These are phyloP conservation scores for Yamadazyma laniorum DNA, from an alignment of 805 yeast genomes.

Conservation along the genomic window DNA sequence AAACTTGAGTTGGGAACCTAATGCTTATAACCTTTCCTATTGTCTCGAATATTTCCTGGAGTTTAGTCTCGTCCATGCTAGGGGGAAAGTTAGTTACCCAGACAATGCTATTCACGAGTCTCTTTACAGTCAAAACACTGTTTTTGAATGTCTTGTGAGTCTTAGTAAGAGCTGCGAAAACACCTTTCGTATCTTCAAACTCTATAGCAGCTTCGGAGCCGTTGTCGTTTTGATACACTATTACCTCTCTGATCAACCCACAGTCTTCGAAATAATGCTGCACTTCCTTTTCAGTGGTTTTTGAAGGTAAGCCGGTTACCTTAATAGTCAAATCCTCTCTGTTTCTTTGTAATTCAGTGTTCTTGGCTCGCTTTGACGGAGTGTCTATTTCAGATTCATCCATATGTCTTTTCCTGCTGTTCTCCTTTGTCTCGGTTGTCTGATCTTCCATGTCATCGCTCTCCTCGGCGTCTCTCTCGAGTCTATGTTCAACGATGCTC, in stretches of 20 bases:
- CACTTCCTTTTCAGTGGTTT: constrained; percentile 39
- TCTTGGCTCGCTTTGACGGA: constrained; percentile 2
- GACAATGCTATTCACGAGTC: constrained; percentile 49
- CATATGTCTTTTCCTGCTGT: too few relatives aligned
- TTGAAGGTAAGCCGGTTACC: constrained; percentile 47
- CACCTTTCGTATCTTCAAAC: constrained; percentile 45
- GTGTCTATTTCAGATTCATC: too few relatives aligned
- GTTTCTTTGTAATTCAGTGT: constrained; percentile 32
- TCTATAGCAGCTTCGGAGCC: constrained; percentile 54
- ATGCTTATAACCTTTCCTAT: constrained; percentile 46
- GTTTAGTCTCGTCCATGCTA: constrained; percentile 33
- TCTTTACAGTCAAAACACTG: constrained; percentile 42
- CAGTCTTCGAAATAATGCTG: constrained; percentile 54
- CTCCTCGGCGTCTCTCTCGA: too few relatives aligned
- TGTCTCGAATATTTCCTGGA: constrained; percentile 40
- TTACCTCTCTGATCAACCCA: constrained; percentile 49
- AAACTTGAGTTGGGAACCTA: constrained; percentile 57
- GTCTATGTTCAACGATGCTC: neutral
- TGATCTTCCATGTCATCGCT: neutral
- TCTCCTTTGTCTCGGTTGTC: neutral
- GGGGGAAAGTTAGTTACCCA: constrained; percentile 81
- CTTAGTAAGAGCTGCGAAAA: constrained; percentile 60
- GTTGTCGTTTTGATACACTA: constrained; percentile 14
- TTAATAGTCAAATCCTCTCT: constrained; percentile 61
- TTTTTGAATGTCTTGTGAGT: constrained; percentile 49